phyloP scores from a whole-genome alignment of 495 filamentous ascomycete species.

The Hyaloscypha variabilis region DNA sequence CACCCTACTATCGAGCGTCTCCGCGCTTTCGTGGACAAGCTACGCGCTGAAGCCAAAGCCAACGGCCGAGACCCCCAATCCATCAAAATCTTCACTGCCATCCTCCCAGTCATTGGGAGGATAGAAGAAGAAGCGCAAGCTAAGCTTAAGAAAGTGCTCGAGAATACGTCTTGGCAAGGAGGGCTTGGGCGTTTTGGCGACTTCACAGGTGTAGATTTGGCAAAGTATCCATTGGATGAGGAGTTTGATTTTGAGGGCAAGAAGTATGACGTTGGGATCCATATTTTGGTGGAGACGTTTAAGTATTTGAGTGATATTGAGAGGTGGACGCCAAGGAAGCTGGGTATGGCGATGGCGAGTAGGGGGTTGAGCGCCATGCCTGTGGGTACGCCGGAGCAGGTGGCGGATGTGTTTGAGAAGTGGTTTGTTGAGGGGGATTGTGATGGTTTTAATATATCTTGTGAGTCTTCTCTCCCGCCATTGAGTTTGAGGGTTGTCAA shows the following conservation, averaged over 20 bases:
- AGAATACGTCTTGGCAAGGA: slow-evolving; percentile 53
- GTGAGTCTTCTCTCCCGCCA: too few relatives aligned
- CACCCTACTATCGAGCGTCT: slow-evolving; percentile 54
- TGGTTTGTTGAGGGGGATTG: too few relatives aligned
- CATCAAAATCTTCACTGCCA: slow-evolving; percentile 62
- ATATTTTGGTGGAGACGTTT: too few relatives aligned
- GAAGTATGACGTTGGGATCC: too few relatives aligned
- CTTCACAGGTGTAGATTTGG: slow-evolving; percentile 68
- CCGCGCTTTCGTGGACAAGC: slow-evolving; percentile 51
- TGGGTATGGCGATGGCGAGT: too few relatives aligned
- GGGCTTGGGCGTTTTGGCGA: slow-evolving; percentile 60
- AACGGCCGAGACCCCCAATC: slow-evolving; percentile 55
- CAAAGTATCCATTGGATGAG: slow-evolving; percentile 54
- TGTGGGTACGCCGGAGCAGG: too few relatives aligned
- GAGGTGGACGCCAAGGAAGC: too few relatives aligned
- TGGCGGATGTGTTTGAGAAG: too few relatives aligned
- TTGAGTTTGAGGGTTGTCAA: slow-evolving; percentile 4
- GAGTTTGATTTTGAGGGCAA: background rate
- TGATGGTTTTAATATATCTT: too few relatives aligned
- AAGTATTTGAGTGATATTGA: too few relatives aligned
- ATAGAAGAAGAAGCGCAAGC: slow-evolving; percentile 58
- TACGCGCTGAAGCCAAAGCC: slow-evolving; percentile 51
- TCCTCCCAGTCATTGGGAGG: slow-evolving; percentile 57
- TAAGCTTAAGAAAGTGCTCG: slow-evolving; percentile 54
- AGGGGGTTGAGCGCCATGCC: too few relatives aligned